Conservation (phyloP, 1,139 yeast genomes). For the Sugiyamaella sp. region DNA sequence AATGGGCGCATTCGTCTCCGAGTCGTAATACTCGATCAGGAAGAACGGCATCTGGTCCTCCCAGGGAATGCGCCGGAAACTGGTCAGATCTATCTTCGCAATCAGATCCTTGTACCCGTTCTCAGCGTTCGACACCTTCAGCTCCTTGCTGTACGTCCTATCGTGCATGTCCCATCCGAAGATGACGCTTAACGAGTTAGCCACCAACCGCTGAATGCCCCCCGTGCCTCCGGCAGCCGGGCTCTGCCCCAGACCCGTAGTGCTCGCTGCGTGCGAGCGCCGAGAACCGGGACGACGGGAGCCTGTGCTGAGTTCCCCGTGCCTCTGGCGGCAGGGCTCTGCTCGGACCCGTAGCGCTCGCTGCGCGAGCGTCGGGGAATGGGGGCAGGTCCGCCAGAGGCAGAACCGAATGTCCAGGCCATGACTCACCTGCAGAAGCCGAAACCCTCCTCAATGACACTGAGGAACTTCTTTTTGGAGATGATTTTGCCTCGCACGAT, state of each 20-base stretch:
- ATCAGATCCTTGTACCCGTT: slow-evolving; percentile 43
- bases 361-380: too few relatives aligned
- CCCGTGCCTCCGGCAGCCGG: slow-evolving; percentile 9
- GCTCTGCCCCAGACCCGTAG: slow-evolving; percentile 4
- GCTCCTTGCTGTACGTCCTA: slow-evolving; percentile 37
- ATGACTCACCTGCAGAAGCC: slow-evolving; percentile 39
- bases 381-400: too few relatives aligned
- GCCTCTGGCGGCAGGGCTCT: slow-evolving; percentile 6
- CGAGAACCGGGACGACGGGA: too few relatives aligned
- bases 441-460: slow-evolving; percentile 38
- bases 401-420: background rate
- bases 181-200: too few relatives aligned
- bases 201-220: too few relatives aligned
- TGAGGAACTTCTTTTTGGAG: slow-evolving; percentile 39
- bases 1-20: slow-evolving; percentile 35
- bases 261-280: background rate
- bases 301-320: too few relatives aligned
- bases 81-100: slow-evolving; percentile 38
- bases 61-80: slow-evolving; percentile 41
- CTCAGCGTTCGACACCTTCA: slow-evolving; percentile 38
- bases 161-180: slow-evolving; percentile 48
- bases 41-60: slow-evolving; percentile 40
- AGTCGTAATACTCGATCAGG: slow-evolving; percentile 37
- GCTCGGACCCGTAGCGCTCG: background rate
- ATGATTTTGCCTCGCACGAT: slow-evolving; percentile 44